Conservation (phyloP, 1,284 basidiomycete genomes). For the Uromyces viciae-fabae region DNA sequence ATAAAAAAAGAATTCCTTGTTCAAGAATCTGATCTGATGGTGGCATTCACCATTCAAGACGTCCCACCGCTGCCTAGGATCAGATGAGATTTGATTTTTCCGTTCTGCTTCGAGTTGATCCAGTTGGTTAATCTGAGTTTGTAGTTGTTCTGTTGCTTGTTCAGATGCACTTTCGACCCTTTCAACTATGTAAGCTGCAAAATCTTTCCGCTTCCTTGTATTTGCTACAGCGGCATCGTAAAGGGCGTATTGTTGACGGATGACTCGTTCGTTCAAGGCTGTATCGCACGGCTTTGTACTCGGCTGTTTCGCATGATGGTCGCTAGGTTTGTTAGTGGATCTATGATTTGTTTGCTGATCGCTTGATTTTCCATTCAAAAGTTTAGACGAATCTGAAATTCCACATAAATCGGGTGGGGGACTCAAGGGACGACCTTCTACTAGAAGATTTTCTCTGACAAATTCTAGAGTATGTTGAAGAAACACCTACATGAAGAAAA, state of each 20-base stretch:
- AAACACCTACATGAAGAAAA: slow-evolving; percentile 5
- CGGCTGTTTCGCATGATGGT: background rate
- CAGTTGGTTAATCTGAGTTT: background rate
- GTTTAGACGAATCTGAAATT: background rate
- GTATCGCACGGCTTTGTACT: slow-evolving; percentile 26
- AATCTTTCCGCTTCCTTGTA: slow-evolving; percentile 34
- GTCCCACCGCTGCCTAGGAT: slow-evolving; percentile 27
- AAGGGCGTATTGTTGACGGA: slow-evolving; percentile 33
- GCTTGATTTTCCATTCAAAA: background rate
- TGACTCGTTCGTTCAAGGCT: slow-evolving; percentile 27
- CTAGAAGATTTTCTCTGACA: slow-evolving; percentile 21
- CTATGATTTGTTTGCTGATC: background rate
- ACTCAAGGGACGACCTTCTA: background rate
- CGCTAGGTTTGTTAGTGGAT: background rate
- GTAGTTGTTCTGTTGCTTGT: background rate
- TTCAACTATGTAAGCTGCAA: slow-evolving; percentile 5
- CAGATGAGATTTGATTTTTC: background rate
- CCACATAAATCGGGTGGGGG: slow-evolving; percentile 13
- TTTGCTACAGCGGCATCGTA: slow-evolving; percentile 36
- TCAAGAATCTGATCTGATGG: too few relatives aligned
- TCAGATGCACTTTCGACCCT: slow-evolving; percentile 7
- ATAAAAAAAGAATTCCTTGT: background rate
- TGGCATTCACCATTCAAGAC: slow-evolving; percentile 20
- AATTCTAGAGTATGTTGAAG: slow-evolving; percentile 37
- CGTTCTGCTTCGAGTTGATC: slow-evolving; percentile 1